Base-by-base conservation (phyloP, 2,329 filamentous ascomycete genomes). In the Trichophyton equinum region DNA sequence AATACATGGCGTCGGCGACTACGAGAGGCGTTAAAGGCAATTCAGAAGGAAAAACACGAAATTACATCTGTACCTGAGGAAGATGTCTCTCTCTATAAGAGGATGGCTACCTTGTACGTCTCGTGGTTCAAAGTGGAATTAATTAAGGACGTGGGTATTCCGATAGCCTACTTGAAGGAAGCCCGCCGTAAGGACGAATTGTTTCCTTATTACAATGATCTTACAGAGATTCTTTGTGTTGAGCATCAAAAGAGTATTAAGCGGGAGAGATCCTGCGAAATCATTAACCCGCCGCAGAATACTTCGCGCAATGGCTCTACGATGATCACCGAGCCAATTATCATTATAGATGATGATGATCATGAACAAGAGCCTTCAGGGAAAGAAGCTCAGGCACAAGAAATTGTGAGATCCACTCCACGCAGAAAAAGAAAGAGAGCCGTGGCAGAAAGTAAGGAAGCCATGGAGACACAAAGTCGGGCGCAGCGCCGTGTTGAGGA, bases 401-500 rank as follows among this genome's bases (percentile, higher is more conserved):
- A 18, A 2, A 20, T 11, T 55, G 13, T 20, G 3, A 57, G 55
- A 3, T 18, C 40, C 36, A 57, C 75, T n/a, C 70, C 76, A 18
- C 74, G 76, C 65, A 80, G 76, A 63, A 78, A 77, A 61, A 74
- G 77, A 53, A 79, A 78, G 64, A 73, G 72, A 22, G 71, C 78
- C 18, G 71, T 78, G 8, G 75, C 79, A 42, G 76, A 85, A 67
- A 75, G 72, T 63, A 69, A 77, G 58, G 72, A 77, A 42, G 79
- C 81, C 0, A 75, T 80, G 47, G 75, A 80, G 46, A 75, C 83
- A 36, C 81, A 86, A 65, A 76, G 81, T 57, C 77, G 74, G 60
- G 84, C 85, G 58, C 74, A 76, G 59, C 72, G 74, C n/a, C 80
- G 83, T 59, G 70, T 79, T 3, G 72, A 77, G 61, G 77, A 82